A percentile compares a stretch with the other conserved stretches of the same genome.
Conservation (phyloP, 352 stramenopile species). For the Pythium insidiosum region DNA sequence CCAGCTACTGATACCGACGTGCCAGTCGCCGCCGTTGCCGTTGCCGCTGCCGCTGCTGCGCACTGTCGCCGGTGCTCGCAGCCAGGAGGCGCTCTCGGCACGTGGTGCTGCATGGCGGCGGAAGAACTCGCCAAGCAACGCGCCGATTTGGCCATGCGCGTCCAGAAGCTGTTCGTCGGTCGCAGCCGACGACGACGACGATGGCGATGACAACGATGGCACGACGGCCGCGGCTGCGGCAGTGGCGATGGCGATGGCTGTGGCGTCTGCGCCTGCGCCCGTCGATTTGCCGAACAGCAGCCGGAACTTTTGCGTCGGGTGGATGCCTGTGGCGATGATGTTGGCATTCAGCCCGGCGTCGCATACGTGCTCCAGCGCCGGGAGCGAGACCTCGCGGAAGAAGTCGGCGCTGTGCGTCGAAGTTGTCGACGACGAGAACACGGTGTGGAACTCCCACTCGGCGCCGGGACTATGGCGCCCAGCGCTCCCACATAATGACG, state of each 20-base stretch:
- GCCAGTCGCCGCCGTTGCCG: constrained; percentile 19
- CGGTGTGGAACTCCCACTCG: constrained; percentile 54
- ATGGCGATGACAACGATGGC: neutral
- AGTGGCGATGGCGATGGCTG: neutral
- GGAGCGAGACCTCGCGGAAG: constrained; percentile 44
- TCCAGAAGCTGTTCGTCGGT: constrained; percentile 31
- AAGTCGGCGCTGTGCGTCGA: constrained; percentile 35
- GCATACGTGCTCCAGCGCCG: constrained; percentile 28
- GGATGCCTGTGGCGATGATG: constrained; percentile 49
- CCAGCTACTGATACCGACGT: constrained; percentile 61
- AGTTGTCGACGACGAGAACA: constrained; percentile 36
- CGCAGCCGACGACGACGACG: neutral
- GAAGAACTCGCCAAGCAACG: constrained; percentile 45
- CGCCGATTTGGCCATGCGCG: constrained; percentile 46
- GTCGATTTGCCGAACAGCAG: constrained; percentile 60
- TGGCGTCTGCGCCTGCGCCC: too few species aligned
- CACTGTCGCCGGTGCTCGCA: neutral
- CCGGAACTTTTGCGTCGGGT: constrained; percentile 66
- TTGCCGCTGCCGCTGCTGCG: neutral
- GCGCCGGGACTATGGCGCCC: too few species aligned
- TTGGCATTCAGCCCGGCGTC: constrained; percentile 52
- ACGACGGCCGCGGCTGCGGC: neutral
- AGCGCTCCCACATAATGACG: too few species aligned
- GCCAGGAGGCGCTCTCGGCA: too few species aligned
- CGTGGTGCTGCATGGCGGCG: too few species aligned